A percentile compares a stretch with the other conserved stretches of the same genome.
Conservation (phyloP, 805 yeast species). For the Metschnikowia gruessii region DNA sequence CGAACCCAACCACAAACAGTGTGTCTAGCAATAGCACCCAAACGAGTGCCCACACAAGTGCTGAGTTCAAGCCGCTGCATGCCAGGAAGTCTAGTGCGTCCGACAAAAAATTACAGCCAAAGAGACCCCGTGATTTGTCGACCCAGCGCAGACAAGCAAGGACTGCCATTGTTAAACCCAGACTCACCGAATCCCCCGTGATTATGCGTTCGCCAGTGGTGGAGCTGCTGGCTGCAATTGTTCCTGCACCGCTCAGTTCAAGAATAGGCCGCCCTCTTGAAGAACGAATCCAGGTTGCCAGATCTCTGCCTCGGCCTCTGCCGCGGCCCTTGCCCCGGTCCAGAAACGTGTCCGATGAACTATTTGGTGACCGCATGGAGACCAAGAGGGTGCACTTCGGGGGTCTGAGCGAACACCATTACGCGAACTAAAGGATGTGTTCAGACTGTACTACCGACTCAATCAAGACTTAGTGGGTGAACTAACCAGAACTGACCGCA, state of each 20-base stretch:
- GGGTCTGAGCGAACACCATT: background rate
- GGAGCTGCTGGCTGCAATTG: background rate
- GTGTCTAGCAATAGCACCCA: too few species aligned
- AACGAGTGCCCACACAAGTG: too few species aligned
- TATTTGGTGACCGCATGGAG: constrained; percentile 1
- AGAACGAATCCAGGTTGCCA: background rate
- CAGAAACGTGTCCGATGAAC: constrained; percentile 2
- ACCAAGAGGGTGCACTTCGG: constrained; percentile 4
- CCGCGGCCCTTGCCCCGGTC: constrained; percentile 1
- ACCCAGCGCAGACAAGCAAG: background rate
- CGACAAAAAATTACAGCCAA: background rate
- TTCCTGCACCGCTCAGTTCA: background rate
- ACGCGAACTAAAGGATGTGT: background rate
- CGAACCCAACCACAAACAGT: too few species aligned
- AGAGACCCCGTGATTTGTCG: background rate
- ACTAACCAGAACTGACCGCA: background rate
- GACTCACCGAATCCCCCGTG: background rate
- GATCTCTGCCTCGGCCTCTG: background rate
- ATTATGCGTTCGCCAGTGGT: background rate
- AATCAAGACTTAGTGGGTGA: background rate
- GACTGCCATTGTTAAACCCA: background rate
- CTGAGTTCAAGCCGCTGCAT: too few species aligned
- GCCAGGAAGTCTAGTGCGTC: background rate
- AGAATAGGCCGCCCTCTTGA: constrained; percentile 1
- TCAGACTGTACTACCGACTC: too few species aligned